Conservation (phyloP, 2,329 filamentous ascomycete genomes). For the Talaromyces sp. region DNA sequence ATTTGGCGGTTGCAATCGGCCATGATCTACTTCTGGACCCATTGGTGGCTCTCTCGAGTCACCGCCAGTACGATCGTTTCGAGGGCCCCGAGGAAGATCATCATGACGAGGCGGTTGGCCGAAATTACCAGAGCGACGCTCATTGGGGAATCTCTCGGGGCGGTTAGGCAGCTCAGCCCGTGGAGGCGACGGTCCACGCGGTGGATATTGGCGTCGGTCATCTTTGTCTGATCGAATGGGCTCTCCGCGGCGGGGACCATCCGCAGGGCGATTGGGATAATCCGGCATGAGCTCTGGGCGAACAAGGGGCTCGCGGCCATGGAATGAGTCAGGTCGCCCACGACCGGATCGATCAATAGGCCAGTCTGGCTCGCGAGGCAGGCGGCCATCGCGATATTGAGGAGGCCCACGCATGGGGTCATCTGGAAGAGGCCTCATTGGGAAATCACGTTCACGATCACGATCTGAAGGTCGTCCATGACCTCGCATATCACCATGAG, state of each 20-base stretch:
- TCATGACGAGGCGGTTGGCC: slow-evolving; percentile 40
- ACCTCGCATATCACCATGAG: slow-evolving; percentile 34
- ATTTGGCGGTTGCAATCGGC: slow-evolving; percentile 47
- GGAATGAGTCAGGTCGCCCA: slow-evolving; percentile 35
- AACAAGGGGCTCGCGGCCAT: slow-evolving; percentile 31
- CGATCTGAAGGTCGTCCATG: slow-evolving; percentile 40
- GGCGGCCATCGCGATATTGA: slow-evolving; percentile 38
- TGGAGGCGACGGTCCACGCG: slow-evolving; percentile 30
- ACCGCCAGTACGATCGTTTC: slow-evolving; percentile 44
- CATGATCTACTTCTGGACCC: slow-evolving; percentile 49
- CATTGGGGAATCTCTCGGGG: slow-evolving; percentile 42
- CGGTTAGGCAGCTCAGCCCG: slow-evolving; percentile 36
- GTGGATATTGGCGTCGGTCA: slow-evolving; percentile 33
- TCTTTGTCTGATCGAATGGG: slow-evolving; percentile 33
- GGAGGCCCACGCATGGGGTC: slow-evolving; percentile 43
- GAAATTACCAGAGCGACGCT: slow-evolving; percentile 36
- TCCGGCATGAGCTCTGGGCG: slow-evolving; percentile 41
- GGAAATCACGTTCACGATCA: slow-evolving; percentile 43
- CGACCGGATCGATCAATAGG: slow-evolving; percentile 38
- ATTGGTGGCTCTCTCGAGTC: slow-evolving; percentile 43
- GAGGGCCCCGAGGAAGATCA: slow-evolving; percentile 57
- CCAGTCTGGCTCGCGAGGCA: slow-evolving; percentile 41
- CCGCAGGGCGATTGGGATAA: slow-evolving; percentile 30
- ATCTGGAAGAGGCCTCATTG: slow-evolving; percentile 36
- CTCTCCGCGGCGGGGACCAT: slow-evolving; percentile 36